Evolutionary conservation across 768 basidiomycete species (phyloP).

Genomic region (Mrakia blollopis): DNA sequence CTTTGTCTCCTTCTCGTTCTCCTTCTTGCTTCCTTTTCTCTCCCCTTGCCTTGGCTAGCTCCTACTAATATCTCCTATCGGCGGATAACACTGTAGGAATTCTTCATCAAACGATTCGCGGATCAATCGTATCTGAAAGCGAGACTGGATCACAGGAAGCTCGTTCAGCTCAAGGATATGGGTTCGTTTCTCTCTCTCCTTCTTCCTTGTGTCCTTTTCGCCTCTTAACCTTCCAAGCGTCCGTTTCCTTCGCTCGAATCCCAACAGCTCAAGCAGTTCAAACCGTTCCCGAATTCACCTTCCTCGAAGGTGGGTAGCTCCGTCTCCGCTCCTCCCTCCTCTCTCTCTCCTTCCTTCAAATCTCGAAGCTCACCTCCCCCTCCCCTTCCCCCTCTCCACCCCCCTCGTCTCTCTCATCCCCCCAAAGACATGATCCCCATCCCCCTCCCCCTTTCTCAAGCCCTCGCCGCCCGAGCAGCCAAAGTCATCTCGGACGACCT

Average conservation of each 20-base stretch:
- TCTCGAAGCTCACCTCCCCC: not conserved
- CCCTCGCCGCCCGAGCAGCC: not conserved
- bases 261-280: conserved; percentile 13
- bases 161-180: conserved; percentile 25
- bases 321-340: not conserved
- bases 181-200: not conserved
- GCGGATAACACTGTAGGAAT: conserved; percentile 12
- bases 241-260: not conserved
- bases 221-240: not conserved
- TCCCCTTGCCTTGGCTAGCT: not conserved
- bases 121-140: conserved; percentile 27
- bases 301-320: conserved; percentile 22
- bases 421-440: conserved; percentile 16
- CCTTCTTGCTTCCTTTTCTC: not conserved
- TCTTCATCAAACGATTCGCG: conserved; percentile 27
- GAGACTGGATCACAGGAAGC: conserved; percentile 19
- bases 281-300: conserved; percentile 16
- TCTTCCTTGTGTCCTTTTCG: no score
- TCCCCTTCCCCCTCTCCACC: not conserved
- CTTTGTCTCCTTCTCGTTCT: not conserved
- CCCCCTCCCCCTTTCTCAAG: conserved; percentile 8
- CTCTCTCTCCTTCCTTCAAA: not conserved
- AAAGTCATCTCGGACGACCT: not conserved
- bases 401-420: not conserved
- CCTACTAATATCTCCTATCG: not conserved